These are phyloP conservation scores for Colletotrichum salicis DNA, from an alignment of 2,329 filamentous ascomycete genomes.

Conservation along the genomic window DNA sequence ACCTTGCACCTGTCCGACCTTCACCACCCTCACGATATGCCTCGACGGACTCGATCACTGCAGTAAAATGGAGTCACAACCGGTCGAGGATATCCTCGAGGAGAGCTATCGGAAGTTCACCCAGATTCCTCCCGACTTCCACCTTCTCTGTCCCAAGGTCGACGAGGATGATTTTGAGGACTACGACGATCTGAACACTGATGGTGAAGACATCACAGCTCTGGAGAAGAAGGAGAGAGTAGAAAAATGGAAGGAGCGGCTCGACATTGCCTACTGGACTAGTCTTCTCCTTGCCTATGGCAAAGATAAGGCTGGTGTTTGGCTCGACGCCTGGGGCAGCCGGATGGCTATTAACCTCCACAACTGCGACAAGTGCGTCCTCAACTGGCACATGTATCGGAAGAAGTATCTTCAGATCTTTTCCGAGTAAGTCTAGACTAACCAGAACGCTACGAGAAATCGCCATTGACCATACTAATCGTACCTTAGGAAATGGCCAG, in stretches of 20 bases:
- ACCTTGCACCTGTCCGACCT: neutral
- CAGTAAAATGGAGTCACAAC: slow-evolving; percentile 48
- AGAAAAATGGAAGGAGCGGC: slow-evolving; percentile 63
- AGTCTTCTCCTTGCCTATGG: slow-evolving; percentile 76
- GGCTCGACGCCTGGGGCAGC: slow-evolving; percentile 68
- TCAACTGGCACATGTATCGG: slow-evolving; percentile 78
- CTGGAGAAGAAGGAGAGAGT: slow-evolving; percentile 66
- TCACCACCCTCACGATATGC: neutral
- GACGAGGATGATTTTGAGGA: slow-evolving; percentile 71
- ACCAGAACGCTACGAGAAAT: neutral
- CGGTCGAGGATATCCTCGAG: slow-evolving; percentile 53
- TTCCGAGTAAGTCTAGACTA: slow-evolving; percentile 59
- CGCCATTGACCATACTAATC: slow-evolving; percentile 37
- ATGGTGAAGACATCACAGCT: slow-evolving; percentile 51
- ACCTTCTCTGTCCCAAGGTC: slow-evolving; percentile 76
- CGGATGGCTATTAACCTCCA: slow-evolving; percentile 69
- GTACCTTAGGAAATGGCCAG: slow-evolving; percentile 54
- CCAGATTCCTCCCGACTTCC: slow-evolving; percentile 59
- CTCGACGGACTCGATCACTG: slow-evolving; percentile 11
- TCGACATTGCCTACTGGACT: slow-evolving; percentile 73
- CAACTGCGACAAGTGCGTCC: slow-evolving; percentile 76
- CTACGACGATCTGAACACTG: slow-evolving; percentile 66
- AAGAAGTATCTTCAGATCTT: slow-evolving; percentile 71
- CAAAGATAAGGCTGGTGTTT: slow-evolving; percentile 67
- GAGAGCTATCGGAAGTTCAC: slow-evolving; percentile 57